Conservation (phyloP, 257 asterid genomes). For the Mentha longifolia region DNA sequence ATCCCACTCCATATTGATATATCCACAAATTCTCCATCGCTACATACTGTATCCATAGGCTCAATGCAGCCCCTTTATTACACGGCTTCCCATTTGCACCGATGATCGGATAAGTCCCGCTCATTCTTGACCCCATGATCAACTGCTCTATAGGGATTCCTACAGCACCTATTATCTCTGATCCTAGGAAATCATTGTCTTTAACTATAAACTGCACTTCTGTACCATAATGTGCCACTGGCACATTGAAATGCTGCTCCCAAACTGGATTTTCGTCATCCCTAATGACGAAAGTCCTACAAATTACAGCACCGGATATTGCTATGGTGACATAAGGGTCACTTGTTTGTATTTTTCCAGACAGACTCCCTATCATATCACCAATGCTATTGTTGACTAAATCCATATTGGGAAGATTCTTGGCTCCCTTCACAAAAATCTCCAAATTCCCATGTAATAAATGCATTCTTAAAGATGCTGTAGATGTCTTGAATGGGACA, state of each 20-base stretch:
- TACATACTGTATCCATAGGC: slow-evolving; percentile 67
- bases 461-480: slow-evolving; percentile 49
- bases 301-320: slow-evolving; percentile 70
- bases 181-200: slow-evolving; percentile 83
- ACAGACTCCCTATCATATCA: slow-evolving; percentile 51
- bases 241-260: slow-evolving; percentile 82
- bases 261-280: slow-evolving; percentile 84
- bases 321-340: slow-evolving; percentile 87
- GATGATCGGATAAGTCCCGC: slow-evolving; percentile 67
- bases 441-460: slow-evolving; percentile 87
- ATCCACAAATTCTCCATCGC: slow-evolving; percentile 60
- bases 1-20: slow-evolving; percentile 79
- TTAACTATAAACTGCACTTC: slow-evolving; percentile 90
- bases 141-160: slow-evolving; percentile 74
- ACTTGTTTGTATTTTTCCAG: slow-evolving; percentile 67
- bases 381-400: slow-evolving; percentile 59
- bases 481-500: slow-evolving; percentile 74
- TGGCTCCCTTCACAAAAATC: slow-evolving; percentile 76
- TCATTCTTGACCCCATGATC: slow-evolving; percentile 47
- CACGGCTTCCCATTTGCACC: slow-evolving; percentile 66
- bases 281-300: slow-evolving; percentile 72
- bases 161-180: slow-evolving; percentile 83
- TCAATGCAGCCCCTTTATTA: slow-evolving; percentile 65
- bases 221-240: slow-evolving; percentile 81
- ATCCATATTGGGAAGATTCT: slow-evolving; percentile 86